Evolutionary conservation across 2,329 filamentous ascomycete genomes (phyloP).

Genomic region (Exophiala dermatitidis): DNA sequence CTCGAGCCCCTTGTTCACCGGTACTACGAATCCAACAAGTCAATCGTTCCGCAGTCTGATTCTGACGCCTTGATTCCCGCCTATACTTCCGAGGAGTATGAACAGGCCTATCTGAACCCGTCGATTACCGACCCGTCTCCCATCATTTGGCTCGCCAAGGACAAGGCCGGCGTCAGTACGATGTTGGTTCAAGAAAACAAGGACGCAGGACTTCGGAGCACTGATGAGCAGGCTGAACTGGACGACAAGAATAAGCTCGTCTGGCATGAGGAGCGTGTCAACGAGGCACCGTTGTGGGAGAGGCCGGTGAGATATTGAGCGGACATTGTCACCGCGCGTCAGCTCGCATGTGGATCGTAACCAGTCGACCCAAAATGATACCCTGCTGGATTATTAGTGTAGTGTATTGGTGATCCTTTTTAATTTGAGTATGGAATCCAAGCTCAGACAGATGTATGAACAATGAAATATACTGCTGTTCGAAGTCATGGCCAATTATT

Average conservation of each 20-base stretch:
- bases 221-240: slow-evolving; percentile 65
- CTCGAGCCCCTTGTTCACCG: slow-evolving; percentile 16
- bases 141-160: slow-evolving; percentile 73
- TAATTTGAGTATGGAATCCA: no score
- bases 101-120: slow-evolving; percentile 67
- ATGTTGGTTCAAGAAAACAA: slow-evolving; percentile 69
- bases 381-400: background rate
- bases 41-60: slow-evolving; percentile 57
- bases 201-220: slow-evolving; percentile 62
- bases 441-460: background rate
- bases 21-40: slow-evolving; percentile 23
- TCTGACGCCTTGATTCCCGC: slow-evolving; percentile 57
- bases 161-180: slow-evolving; percentile 63
- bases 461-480: background rate
- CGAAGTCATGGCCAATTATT: no score
- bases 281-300: slow-evolving; percentile 19
- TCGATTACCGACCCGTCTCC: slow-evolving; percentile 56
- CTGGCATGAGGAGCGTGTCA: slow-evolving; percentile 49
- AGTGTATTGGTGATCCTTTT: no score
- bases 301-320: slow-evolving; percentile 18
- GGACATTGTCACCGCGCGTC: background rate
- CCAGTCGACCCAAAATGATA: background rate
- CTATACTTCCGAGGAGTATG: slow-evolving; percentile 56
- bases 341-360: background rate
- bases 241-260: slow-evolving; percentile 62